A percentile compares a stretch with the other conserved stretches of the same genome.
Evolutionary conservation across 139 green algal species (phyloP).

Genomic region (Desmodesmus armatus): DNA sequence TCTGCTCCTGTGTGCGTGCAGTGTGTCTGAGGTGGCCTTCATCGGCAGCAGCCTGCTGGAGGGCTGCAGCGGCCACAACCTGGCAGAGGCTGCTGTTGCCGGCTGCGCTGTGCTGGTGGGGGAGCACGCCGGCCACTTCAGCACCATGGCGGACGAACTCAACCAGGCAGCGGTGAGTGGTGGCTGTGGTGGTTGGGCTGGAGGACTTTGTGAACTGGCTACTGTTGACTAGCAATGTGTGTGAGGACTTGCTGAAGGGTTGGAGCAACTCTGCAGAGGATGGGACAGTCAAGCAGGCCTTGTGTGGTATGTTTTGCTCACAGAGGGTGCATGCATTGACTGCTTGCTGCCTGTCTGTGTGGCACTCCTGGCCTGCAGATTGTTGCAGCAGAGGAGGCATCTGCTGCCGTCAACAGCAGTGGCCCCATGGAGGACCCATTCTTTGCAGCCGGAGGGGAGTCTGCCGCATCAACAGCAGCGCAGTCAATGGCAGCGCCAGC

Average conservation of each 20-base stretch:
- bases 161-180: conserved; percentile 54
- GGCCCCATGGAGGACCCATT: conserved; percentile 36
- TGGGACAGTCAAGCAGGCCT: not conserved
- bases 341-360: not conserved
- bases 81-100: conserved; percentile 64
- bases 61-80: conserved; percentile 53
- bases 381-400: conserved; percentile 42
- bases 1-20: conserved; percentile 1
- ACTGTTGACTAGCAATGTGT: too few species aligned
- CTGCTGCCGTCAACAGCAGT: conserved; percentile 49
- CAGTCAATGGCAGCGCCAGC: not conserved
- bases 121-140: conserved; percentile 54
- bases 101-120: conserved; percentile 71
- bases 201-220: not conserved
- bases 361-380: conserved; percentile 3
- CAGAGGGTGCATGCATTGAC: too few species aligned
- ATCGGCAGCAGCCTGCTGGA: conserved; percentile 59
- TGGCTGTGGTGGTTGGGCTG: too few species aligned
- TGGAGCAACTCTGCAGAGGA: not conserved
- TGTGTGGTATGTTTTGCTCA: too few species aligned
- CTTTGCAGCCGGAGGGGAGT: too few species aligned
- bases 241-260: not conserved
- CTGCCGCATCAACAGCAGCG: not conserved
- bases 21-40: conserved; percentile 51
- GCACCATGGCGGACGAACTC: conserved; percentile 67